These are phyloP conservation scores for Stereocaulon alpinum DNA, from an alignment of 495 filamentous ascomycete species.

Conservation along the genomic window DNA sequence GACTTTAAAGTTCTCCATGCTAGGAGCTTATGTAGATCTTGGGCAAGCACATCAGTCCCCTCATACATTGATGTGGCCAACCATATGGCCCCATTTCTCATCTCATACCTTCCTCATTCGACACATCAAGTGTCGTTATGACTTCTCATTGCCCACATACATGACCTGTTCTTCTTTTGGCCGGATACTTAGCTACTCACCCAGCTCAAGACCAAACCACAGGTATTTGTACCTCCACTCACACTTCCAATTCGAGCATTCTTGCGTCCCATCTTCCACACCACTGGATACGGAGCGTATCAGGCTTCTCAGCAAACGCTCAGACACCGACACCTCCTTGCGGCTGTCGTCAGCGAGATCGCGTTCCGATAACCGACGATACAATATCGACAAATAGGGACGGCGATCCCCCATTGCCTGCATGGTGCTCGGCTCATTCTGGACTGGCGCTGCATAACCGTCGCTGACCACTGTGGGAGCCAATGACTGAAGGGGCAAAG, in stretches of 20 bases:
- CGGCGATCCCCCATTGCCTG: slow-evolving; percentile 1
- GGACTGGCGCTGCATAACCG: slow-evolving; percentile 13
- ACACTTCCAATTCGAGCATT: not conserved
- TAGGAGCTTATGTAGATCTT: slow-evolving; percentile 14
- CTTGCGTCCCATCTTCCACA: not conserved
- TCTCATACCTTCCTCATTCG: slow-evolving; percentile 8
- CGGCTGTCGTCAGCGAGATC: slow-evolving; percentile 13
- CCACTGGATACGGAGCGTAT: not conserved
- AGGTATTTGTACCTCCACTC: not conserved
- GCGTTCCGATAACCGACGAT: slow-evolving; percentile 20
- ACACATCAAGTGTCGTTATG: not conserved
- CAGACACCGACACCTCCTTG: slow-evolving; percentile 3
- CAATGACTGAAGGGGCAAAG: slow-evolving; percentile 16
- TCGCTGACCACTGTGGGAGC: slow-evolving; percentile 5
- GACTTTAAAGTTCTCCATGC: slow-evolving; percentile 4
- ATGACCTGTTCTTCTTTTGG: not conserved
- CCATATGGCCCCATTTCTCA: not conserved
- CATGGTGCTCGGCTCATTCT: slow-evolving; percentile 7
- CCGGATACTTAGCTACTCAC: not conserved
- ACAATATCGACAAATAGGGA: slow-evolving; percentile 9
- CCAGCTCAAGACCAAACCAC: not conserved
- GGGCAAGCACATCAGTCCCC: slow-evolving; percentile 7
- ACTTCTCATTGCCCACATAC: not conserved
- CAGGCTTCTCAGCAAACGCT: slow-evolving; percentile 6
- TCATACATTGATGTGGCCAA: not conserved